Conservation (phyloP, 805 yeast species). For the Saccharomycopsis fermentans region DNA sequence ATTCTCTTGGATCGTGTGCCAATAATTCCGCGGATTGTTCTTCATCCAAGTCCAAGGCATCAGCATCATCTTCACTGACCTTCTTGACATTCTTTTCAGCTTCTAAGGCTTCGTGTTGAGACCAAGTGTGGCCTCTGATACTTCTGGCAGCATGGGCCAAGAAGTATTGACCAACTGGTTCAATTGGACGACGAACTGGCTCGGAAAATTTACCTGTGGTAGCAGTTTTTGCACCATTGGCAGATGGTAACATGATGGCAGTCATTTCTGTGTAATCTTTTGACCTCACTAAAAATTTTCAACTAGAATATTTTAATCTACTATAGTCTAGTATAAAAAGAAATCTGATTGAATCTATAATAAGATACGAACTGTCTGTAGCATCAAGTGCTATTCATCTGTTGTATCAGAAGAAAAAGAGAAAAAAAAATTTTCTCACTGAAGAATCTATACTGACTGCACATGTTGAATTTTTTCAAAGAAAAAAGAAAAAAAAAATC, state of each 20-base stretch:
- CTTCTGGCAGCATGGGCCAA: constrained; percentile 95
- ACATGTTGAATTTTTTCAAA: too few relatives aligned
- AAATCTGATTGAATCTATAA: too few relatives aligned
- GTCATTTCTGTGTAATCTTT: constrained; percentile 24
- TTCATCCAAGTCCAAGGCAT: constrained; percentile 51
- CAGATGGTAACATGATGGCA: constrained; percentile 39
- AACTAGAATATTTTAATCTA: too few relatives aligned
- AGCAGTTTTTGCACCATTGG: constrained; percentile 43
- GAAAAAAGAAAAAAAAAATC: too few relatives aligned
- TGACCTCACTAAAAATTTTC: too few relatives aligned
- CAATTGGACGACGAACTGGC: constrained; percentile 71
- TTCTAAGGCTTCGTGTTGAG: constrained; percentile 89
- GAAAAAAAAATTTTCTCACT: too few relatives aligned
- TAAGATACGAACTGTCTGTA: too few relatives aligned
- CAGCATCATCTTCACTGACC: constrained; percentile 49
- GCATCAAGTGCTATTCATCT: too few relatives aligned
- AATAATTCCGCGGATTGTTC: constrained; percentile 62
- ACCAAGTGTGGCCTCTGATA: constrained; percentile 95
- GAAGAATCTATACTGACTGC: too few relatives aligned
- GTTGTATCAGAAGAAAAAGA: too few relatives aligned
- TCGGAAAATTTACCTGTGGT: constrained; percentile 42
- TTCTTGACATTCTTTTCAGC: constrained; percentile 76
- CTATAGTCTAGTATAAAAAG: too few relatives aligned
- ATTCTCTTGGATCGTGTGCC: constrained; percentile 90
- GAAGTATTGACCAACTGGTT: constrained; percentile 94